Evolutionary conservation across 805 yeast species (phyloP), one percentile per base, ranked within the genome.

Genomic region (Yamadazyma sp.): DNA sequence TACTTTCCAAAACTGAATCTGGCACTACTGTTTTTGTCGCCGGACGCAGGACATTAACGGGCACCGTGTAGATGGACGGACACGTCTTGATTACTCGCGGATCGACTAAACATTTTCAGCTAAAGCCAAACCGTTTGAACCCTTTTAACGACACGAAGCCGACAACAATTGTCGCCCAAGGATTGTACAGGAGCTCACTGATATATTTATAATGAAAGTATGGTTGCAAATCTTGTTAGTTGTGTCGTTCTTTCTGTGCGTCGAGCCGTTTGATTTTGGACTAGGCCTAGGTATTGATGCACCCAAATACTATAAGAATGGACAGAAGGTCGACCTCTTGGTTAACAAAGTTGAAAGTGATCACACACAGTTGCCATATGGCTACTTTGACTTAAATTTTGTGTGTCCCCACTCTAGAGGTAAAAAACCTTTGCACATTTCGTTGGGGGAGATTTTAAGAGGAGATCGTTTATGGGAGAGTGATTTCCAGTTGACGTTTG

Each of bases 401-500:
- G 81, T 85, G 2, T 88, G 96, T 59, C 87, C 91, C 0, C 78
- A 84, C 7, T 50, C 53, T 5, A 64, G 74, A 2, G 53, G 53
- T 2, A 67, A 77, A n/a, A 75, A 76, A 41, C 81, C 85, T 2
- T 60, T 83, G 13, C 82, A 81, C 46, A 57, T 85, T 30, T 82
- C 89, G 4, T 57, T 88, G 15, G 86, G 89, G 11, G 91, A 85
- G 49, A 80, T 89, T 13, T 66, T 88, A 38, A 70, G 82, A 37
- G 96, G 96, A 10, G 95, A 88, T 53, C 64, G 95, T 37, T 75
- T 83, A 34, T 80, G 85, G 82, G 79, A 76, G 44, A 79, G 90
- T 25, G 86, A 81, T 45, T 85, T 84, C 50, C 63, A 71, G n/a
- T 62, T 88, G 29, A 44, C 49, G 2, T 84, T 86, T 54, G 82